phyloP scores from a whole-genome alignment of 305 asterid genomes.

The Vinca major region DNA sequence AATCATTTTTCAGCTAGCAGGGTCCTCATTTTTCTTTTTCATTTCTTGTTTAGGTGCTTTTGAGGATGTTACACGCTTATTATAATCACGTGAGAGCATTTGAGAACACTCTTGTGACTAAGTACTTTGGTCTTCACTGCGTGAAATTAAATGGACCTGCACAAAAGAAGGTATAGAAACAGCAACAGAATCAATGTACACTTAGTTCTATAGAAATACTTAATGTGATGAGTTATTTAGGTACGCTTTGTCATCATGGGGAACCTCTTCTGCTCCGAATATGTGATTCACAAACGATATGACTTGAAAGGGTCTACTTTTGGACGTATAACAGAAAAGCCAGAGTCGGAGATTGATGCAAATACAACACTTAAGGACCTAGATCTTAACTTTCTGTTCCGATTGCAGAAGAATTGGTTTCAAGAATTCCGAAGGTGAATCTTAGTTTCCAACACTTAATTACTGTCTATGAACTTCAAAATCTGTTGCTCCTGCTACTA shows the following conservation, averaged over 20 bases:
- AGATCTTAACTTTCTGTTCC: constrained; percentile 75
- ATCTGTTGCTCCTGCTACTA: no score
- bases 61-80: constrained; percentile 76
- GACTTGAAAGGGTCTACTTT: constrained; percentile 93
- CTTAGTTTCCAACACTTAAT: background rate
- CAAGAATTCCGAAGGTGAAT: constrained; percentile 64
- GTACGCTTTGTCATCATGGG: constrained; percentile 92
- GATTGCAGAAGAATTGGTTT: constrained; percentile 75
- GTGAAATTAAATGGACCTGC: constrained; percentile 68
- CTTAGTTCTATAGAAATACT: background rate
- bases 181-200: background rate
- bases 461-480: background rate
- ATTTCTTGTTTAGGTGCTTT: constrained; percentile 40
- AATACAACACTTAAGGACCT: constrained; percentile 94
- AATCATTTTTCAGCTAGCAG: constrained; percentile 5
- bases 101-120: constrained; percentile 73
- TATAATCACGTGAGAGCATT: constrained; percentile 71
- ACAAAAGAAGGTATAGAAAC: constrained; percentile 51
- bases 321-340: constrained; percentile 86
- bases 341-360: constrained; percentile 83
- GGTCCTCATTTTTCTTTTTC: background rate
- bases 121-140: constrained; percentile 75
- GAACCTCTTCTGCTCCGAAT: constrained; percentile 65
- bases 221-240: constrained; percentile 26
- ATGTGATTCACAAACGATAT: constrained; percentile 60